Evolutionary conservation across 2,329 filamentous ascomycete species (phyloP).

Genomic region (Calonectria ilicicola): DNA sequence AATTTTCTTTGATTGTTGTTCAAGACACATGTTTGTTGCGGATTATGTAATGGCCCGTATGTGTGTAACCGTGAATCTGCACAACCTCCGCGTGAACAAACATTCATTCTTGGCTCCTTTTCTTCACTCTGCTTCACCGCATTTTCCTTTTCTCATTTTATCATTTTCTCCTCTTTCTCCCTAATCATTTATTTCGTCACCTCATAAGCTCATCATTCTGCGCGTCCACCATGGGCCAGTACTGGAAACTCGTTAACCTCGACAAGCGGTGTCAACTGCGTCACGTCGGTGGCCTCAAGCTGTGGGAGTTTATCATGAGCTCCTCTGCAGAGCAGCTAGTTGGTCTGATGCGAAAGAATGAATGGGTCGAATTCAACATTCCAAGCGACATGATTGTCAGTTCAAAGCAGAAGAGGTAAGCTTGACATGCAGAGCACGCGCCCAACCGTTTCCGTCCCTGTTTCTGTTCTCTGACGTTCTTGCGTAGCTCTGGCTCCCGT

Average conservation of each 20-base stretch:
- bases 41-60: not conserved
- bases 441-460: not conserved
- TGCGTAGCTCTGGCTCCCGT: not conserved
- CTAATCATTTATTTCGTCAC: too few relatives aligned
- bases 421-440: too few relatives aligned
- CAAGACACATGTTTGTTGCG: not conserved
- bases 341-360: not conserved
- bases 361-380: conserved; percentile 10
- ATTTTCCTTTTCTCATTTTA: not conserved
- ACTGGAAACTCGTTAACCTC: conserved; percentile 21
- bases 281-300: not conserved
- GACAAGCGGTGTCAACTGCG: conserved; percentile 4
- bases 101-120: not conserved
- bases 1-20: not conserved
- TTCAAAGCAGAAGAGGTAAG: conserved; percentile 17
- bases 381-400: not conserved
- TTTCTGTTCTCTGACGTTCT: not conserved
- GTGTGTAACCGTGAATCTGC: not conserved
- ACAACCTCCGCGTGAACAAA: not conserved
- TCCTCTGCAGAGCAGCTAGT: conserved; percentile 7
- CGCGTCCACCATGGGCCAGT: conserved; percentile 4
- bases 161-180: too few relatives aligned
- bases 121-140: not conserved
- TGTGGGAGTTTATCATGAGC: not conserved
- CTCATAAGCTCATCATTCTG: not conserved